These are phyloP conservation scores for Ephemerocybe angulata DNA, from an alignment of 768 basidiomycete genomes.

Conservation along the genomic window DNA sequence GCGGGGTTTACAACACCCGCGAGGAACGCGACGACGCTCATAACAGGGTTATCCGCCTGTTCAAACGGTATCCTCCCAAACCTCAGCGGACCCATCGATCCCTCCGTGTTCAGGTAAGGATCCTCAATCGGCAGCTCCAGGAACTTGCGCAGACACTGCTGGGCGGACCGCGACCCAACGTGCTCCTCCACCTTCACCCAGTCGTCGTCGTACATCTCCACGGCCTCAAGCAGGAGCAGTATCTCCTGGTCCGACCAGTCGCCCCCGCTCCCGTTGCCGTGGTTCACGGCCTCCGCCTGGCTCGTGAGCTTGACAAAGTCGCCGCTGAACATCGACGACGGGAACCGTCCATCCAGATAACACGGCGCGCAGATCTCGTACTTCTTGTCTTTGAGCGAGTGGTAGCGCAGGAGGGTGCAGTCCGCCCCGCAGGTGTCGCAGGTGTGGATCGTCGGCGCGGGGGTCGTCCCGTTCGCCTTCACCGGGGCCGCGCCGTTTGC, in stretches of 20 bases:
- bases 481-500: conserved; percentile 48
- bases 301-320: conserved; percentile 88
- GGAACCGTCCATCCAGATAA: conserved; percentile 96
- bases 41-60: conserved; percentile 94
- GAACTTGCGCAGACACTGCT: conserved; percentile 96
- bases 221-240: conserved; percentile 84
- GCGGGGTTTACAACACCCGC: conserved; percentile 88
- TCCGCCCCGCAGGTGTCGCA: conserved; percentile 97
- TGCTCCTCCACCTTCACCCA: conserved; percentile 93
- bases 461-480: conserved; percentile 46
- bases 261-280: conserved; percentile 42
- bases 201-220: conserved; percentile 98
- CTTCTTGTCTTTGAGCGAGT: conserved; percentile 88
- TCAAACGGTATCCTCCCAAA: conserved; percentile 86
- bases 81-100: conserved; percentile 68
- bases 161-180: conserved; percentile 85
- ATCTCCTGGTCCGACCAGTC: conserved; percentile 93
- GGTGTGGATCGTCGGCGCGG: conserved; percentile 50
- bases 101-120: conserved; percentile 77
- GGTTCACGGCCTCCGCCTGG: conserved; percentile 35
- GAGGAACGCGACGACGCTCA: conserved; percentile 97
- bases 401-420: conserved; percentile 85
- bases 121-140: conserved; percentile 96
- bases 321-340: conserved; percentile 91
- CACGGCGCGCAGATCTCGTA: conserved; percentile 89